A percentile compares a stretch with the other conserved stretches of the same genome.
phyloP scores from a whole-genome alignment of 805 yeast species.

The Brettanomyces anomalus region DNA sequence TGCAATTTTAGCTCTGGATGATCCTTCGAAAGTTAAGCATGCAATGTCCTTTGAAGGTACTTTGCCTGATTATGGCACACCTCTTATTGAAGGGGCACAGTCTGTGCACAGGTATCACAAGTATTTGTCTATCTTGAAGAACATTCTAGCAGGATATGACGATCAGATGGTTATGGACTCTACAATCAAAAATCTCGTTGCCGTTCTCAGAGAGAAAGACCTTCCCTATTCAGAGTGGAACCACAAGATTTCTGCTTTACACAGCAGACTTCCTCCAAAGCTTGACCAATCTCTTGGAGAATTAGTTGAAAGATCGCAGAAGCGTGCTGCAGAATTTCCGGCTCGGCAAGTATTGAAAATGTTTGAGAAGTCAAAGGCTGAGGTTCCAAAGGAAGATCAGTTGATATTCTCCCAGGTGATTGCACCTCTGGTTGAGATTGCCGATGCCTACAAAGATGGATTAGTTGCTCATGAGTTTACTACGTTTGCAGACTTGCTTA shows the following conservation, averaged over 20 bases:
- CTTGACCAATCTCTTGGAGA: conserved; percentile 60
- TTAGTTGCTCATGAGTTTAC: conserved; percentile 74
- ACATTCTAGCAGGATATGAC: conserved; percentile 86
- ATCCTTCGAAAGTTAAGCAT: conserved; percentile 94
- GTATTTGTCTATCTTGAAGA: conserved; percentile 51
- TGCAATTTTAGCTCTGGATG: conserved; percentile 90
- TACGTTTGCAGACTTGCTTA: conserved; percentile 60
- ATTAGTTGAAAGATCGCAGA: conserved; percentile 54
- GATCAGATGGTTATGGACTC: conserved; percentile 90
- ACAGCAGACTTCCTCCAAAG: conserved; percentile 76
- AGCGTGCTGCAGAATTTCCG: conserved; percentile 82
- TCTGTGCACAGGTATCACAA: conserved; percentile 67
- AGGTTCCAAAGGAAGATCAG: conserved; percentile 32
- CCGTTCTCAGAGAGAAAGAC: conserved; percentile 65
- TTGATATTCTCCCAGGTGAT: conserved; percentile 45
- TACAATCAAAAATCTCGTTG: conserved; percentile 65
- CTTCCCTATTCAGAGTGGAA: conserved; percentile 93
- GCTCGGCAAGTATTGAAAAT: conserved; percentile 73
- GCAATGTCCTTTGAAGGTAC: conserved; percentile 94
- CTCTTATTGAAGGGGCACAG: conserved; percentile 74
- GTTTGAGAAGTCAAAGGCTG: conserved; percentile 45
- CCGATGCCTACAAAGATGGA: conserved; percentile 64
- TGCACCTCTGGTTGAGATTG: conserved; percentile 67
- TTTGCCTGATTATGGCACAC: conserved; percentile 80
- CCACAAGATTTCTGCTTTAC: conserved; percentile 78